Base-by-base conservation (phyloP, 2,329 filamentous ascomycete genomes). In the Calonectria fujianensis region DNA sequence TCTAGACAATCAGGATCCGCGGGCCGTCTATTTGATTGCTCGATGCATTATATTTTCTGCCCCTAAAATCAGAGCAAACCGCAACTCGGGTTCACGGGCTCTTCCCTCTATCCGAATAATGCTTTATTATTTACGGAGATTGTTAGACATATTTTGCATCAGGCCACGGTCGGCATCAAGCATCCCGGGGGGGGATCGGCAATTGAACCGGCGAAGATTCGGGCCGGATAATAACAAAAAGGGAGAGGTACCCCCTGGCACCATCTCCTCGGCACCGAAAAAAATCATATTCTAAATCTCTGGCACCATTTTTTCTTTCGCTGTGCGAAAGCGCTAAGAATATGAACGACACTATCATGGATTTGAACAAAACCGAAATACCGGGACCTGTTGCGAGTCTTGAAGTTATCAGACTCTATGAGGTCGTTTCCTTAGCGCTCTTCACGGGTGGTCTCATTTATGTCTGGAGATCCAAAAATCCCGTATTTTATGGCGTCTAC, bases 321-420 rank as follows among this genome's bases (percentile, higher is more conserved):
- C 4, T 11, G 20, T 11, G 20, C 20, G 5, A 9, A 48, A 10
- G 5, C 3, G 3, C 41, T 3, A 4, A 48, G 8, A 48, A 48
- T n/a, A 48, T 48, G 16, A 41, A 41, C 11, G 41, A 48, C 41
- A 48, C 41, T n/a, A n/a, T n/a, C 41, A 48, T 48, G 41, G 41
- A 48, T 48, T 48, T n/a, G 18, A 48, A n/a, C 9, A n/a, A 48
- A 20, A 10, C 41, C 20, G 20, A 20, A 48, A 48, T 48, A 48
- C 11, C 41, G 18, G 41, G 10, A 2, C 41, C 18, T 20, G 41
- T 48, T n/a, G 41, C 41, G 9, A 48, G 41, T n/a, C 41, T 48
- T n/a, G 41, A 48, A 48, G 41, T 48, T n/a, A 48, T 48, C 41
- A 48, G 41, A 48, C 41, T 48, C 41, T 48, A 48, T 20, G 41